These are phyloP conservation scores for Bisporella sp. DNA, from an alignment of 2,329 filamentous ascomycete species.

Conservation along the genomic window DNA sequence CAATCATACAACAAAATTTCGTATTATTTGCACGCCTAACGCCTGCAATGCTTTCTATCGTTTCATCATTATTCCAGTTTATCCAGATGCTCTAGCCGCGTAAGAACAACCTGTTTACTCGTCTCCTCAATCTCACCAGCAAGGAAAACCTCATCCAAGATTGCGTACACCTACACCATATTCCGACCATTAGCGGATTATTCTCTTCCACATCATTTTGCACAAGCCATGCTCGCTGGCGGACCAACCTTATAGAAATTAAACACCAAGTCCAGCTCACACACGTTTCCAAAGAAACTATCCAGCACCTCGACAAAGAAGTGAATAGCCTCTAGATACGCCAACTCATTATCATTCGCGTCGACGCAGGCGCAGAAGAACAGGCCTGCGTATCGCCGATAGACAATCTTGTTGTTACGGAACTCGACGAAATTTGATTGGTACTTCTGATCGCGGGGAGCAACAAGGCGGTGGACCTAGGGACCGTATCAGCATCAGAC, in stretches of 20 bases:
- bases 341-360: constrained; percentile 96
- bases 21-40: background rate
- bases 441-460: constrained; percentile 97
- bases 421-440: constrained; percentile 99
- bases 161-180: constrained; percentile 72
- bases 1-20: no score
- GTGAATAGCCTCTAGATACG: constrained; percentile 94
- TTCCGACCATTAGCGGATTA: background rate
- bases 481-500: background rate
- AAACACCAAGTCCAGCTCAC: constrained; percentile 87
- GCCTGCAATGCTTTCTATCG: background rate
- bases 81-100: constrained; percentile 87
- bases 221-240: background rate
- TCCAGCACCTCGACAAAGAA: constrained; percentile 99
- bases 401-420: constrained; percentile 92
- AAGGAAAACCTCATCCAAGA: constrained; percentile 95
- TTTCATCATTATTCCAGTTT: constrained; percentile 66
- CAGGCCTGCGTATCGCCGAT: constrained; percentile 91
- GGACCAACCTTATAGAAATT: constrained; percentile 62
- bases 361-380: constrained; percentile 99
- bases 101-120: constrained; percentile 95
- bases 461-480: constrained; percentile 92
- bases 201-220: background rate
- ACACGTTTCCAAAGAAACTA: constrained; percentile 98
- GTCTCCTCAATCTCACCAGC: constrained; percentile 98